Percentiles rank a stretch among this genome's conserved stretches.
These are phyloP conservation scores for Hygrocybe punicea DNA, from an alignment of 768 basidiomycete species.

Conservation along the genomic window DNA sequence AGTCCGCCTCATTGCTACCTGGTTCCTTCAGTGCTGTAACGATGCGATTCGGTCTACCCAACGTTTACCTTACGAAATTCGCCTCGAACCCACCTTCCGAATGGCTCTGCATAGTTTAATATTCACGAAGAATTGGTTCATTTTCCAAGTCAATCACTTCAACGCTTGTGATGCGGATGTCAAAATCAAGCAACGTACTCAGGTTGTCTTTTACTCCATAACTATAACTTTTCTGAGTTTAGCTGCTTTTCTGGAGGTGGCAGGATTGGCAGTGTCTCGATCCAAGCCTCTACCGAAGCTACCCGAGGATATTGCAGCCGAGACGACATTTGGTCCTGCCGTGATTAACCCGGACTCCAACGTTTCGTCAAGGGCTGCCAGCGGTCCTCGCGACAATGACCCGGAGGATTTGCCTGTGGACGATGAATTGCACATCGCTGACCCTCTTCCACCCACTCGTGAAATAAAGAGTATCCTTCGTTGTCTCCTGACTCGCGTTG, in stretches of 20 bases:
- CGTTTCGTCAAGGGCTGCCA: background rate
- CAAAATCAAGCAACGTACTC: background rate
- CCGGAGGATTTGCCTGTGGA: background rate
- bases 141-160: conserved; percentile 8
- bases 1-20: background rate
- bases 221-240: conserved; percentile 30
- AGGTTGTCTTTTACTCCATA: conserved; percentile 27
- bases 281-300: background rate
- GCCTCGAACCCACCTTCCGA: background rate
- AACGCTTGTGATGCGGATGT: background rate
- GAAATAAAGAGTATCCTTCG: background rate
- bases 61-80: background rate
- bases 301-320: background rate
- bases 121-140: conserved; percentile 6
- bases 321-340: background rate
- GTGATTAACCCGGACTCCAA: background rate
- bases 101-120: background rate
- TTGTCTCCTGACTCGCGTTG: background rate
- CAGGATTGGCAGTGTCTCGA: conserved; percentile 21
- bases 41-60: background rate
- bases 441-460: background rate
- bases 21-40: background rate
- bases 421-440: background rate
- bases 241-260: conserved; percentile 25
- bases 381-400: background rate